Percentiles rank a stretch among this genome's conserved stretches.
phyloP scores from a whole-genome alignment of 192 early-diverging fungal genomes.

The Piromyces sp. region DNA sequence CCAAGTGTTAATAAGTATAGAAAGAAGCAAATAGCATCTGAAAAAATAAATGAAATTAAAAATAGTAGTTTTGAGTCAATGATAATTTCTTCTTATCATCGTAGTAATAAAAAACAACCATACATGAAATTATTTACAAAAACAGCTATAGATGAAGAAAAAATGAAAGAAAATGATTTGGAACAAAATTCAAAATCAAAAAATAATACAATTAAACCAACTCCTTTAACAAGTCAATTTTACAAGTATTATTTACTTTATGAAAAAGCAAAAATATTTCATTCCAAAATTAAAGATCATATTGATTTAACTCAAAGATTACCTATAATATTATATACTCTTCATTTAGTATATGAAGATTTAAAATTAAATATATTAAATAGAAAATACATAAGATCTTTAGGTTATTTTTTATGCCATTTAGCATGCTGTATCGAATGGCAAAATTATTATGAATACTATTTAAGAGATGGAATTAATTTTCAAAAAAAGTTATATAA shows the following conservation, averaged over 20 bases:
- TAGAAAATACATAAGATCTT: conserved; percentile 7
- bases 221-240: conserved; percentile 1
- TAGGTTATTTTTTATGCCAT: conserved; percentile 12
- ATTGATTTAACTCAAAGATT: conserved; percentile 1
- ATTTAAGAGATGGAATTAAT: neutral
- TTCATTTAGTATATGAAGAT: conserved; percentile 41
- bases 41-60: neutral
- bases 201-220: neutral
- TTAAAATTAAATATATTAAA: conserved; percentile 17
- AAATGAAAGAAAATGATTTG: neutral
- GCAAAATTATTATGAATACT: conserved; percentile 14
- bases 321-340: conserved; percentile 11
- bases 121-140: neutral
- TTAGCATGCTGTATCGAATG: conserved; percentile 10
- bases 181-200: neutral
- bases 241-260: conserved; percentile 1
- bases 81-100: conserved; percentile 1
- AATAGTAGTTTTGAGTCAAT: conserved; percentile 8
- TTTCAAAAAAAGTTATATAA: neutral
- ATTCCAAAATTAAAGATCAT: neutral
- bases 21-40: neutral
- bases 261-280: conserved; percentile 9
- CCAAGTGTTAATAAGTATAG: conserved; percentile 3
- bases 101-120: conserved; percentile 3
- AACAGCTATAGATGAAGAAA: neutral